Conservation (phyloP, 345 rosid genomes). For the Raphanus sativus region DNA sequence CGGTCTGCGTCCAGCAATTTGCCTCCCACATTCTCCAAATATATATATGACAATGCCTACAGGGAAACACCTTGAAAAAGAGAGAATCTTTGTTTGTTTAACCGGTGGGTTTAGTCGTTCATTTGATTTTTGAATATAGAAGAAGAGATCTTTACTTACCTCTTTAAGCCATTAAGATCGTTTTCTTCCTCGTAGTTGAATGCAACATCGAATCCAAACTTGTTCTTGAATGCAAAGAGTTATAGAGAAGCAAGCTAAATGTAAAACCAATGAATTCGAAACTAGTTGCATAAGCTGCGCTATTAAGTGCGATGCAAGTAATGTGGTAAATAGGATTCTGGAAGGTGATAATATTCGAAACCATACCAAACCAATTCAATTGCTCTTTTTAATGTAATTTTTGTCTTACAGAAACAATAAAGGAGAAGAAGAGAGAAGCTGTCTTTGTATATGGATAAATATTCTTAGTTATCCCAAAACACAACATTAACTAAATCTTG, state of each 20-base stretch:
- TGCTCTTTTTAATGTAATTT: not conserved
- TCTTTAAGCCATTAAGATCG: conserved; percentile 32
- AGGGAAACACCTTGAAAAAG: no score
- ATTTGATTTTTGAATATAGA: not conserved
- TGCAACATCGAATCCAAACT: conserved; percentile 62
- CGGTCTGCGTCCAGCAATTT: no score
- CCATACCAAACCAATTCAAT: not conserved
- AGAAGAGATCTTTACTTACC: not conserved
- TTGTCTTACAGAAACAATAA: not conserved
- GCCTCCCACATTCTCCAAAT: no score
- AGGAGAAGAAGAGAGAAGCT: not conserved
- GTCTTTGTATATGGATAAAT: not conserved
- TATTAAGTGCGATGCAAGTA: conserved; percentile 4
- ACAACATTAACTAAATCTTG: not conserved
- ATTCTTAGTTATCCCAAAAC: not conserved
- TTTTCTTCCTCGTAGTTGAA: conserved; percentile 57
- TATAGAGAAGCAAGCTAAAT: not conserved
- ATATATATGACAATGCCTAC: no score
- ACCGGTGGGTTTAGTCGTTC: not conserved
- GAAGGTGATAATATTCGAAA: not conserved
- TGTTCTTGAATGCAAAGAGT: conserved; percentile 38
- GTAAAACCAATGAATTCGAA: conserved; percentile 14
- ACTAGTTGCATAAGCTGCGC: not conserved
- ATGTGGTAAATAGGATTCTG: not conserved
- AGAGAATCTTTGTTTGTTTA: no score